phyloP scores from a whole-genome alignment of 345 rosid genomes.

The Anastatica hierochuntica region DNA sequence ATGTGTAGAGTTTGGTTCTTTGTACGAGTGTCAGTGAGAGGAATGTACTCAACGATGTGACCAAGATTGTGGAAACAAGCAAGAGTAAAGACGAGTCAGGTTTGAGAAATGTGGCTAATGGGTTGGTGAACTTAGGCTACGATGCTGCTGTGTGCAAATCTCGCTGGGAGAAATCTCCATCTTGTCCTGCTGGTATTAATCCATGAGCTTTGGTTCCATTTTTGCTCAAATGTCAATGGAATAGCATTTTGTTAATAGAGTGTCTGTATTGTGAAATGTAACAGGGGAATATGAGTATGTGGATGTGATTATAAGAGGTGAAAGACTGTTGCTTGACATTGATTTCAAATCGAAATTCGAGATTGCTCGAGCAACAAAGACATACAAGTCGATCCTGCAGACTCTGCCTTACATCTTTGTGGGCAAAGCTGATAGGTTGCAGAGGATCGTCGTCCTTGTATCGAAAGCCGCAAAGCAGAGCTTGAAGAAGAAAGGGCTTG shows the following conservation, averaged over 20 bases:
- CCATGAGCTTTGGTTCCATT: not conserved
- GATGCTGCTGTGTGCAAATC: conserved; percentile 75
- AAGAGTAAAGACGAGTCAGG: conserved; percentile 46
- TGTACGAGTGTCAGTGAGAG: conserved; percentile 45
- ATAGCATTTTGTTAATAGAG: no score
- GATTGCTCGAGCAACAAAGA: conserved; percentile 72
- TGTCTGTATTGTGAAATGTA: not conserved
- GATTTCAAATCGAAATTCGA: conserved; percentile 86
- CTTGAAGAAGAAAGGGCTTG: conserved; percentile 88
- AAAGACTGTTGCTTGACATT: conserved; percentile 60
- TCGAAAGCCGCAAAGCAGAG: conserved; percentile 73
- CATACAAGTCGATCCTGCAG: conserved; percentile 61
- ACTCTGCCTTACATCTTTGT: conserved; percentile 63
- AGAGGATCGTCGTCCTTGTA: conserved; percentile 45
- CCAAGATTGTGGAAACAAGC: conserved; percentile 64
- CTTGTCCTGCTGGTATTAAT: conserved; percentile 59
- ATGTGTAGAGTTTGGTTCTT: conserved; percentile 47
- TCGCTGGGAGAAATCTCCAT: conserved; percentile 71
- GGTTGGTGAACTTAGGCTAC: conserved; percentile 49
- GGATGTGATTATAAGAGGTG: conserved; percentile 50
- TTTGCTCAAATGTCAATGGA: no score
- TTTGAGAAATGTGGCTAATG: conserved; percentile 47
- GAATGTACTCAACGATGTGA: conserved; percentile 49
- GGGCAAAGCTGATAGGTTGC: conserved; percentile 61
- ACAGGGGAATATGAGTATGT: conserved; percentile 77